These are phyloP conservation scores for Vaccinium corymbosum DNA, from an alignment of 148 eudicot species.

Conservation along the genomic window DNA sequence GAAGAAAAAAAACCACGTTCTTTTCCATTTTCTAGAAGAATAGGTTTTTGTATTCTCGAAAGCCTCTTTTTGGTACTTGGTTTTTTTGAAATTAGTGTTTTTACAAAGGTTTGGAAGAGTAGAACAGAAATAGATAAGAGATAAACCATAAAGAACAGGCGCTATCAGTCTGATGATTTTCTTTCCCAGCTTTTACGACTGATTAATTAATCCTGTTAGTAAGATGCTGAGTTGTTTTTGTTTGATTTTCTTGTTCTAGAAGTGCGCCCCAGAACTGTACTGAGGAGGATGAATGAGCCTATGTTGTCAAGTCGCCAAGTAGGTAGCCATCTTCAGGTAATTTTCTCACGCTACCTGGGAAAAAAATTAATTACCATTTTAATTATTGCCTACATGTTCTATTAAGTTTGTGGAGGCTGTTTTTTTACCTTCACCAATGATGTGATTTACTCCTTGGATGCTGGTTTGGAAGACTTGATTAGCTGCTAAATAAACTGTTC, in stretches of 20 bases:
- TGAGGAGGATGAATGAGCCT: constrained; percentile 15
- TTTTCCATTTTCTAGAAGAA: no score
- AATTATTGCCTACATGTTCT: background rate
- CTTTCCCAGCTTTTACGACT: background rate
- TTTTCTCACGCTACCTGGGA: background rate
- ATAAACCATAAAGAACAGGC: background rate
- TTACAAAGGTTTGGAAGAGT: no score
- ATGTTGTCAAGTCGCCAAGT: constrained; percentile 10
- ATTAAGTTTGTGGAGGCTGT: background rate
- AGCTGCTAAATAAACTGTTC: background rate
- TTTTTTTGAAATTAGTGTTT: no score
- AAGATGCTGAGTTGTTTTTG: background rate
- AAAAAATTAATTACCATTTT: background rate
- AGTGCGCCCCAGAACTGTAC: constrained; percentile 9
- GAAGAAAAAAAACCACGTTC: no score
- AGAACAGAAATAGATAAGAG: background rate
- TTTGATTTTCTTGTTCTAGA: constrained; percentile 12
- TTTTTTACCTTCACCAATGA: background rate
- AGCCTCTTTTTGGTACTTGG: no score
- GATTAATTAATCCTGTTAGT: background rate
- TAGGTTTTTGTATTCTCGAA: no score
- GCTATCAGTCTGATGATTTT: background rate
- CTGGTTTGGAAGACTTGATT: background rate
- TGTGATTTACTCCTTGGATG: background rate
- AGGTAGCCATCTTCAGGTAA: constrained; percentile 26